Evolutionary conservation across 768 basidiomycete species (phyloP), one percentile per base, ranked within the genome.

Genomic region (Mycena floridula): DNA sequence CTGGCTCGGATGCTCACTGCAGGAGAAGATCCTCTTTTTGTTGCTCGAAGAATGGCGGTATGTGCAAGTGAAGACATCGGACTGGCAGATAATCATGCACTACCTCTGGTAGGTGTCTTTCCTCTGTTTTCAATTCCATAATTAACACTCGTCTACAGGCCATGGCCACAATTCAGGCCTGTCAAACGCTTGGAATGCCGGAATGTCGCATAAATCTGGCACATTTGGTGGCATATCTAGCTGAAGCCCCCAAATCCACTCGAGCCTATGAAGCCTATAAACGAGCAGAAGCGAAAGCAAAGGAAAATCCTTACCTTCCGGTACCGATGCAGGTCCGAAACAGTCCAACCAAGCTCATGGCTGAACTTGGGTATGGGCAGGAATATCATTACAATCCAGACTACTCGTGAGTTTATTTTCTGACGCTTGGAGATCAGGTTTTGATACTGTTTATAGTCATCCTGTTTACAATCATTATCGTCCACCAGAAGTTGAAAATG

Each of bases 11-110:
- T 90, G 89, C 67, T 90, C 25, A 74, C 69, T 26, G 82, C 77
- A 22, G 89, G 88, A 16, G 89, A 90, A 59, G 89, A 92, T 60
- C 85, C 89, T 3, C 53, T 89, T 38, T 92, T 77, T 53, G 74
- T 90, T 46, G 82, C 80, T 5, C 69, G 87, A 26, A 70, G 87
- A 43, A 76, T 89, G 69, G 69, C 85, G 4, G 85, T 89, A 6
- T 81, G 85, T 52, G 89, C 90, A 2, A 87, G 85, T 50, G 90
- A 93, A 60, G 90, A 93, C 56, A 76, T 93, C 30, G 89, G 90
- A 0, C 64, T 89, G 6, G 89, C 88, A 22, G 85, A 92, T 60
- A 72, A 70, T 30, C 73, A 80, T n/a, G 87, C 85, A 0, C 68
- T 93, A 8, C 84, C 86, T 7, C 63, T 90, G 50, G 87, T 82